Base-by-base conservation (phyloP, 768 basidiomycete species). In the Clathrus columnatus region DNA sequence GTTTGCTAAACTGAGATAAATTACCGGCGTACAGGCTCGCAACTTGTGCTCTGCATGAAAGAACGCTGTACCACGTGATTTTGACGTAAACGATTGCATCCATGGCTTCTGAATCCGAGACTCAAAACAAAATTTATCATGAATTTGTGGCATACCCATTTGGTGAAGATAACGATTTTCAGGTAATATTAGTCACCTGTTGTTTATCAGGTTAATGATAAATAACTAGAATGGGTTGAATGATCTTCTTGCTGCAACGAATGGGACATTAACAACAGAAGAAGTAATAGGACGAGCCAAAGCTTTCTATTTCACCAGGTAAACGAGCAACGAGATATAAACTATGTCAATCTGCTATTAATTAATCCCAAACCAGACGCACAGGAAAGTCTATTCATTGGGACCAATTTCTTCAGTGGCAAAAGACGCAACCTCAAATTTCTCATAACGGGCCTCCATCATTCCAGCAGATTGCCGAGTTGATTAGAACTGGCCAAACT, bases 401-500 rank as follows among this genome's bases (percentile, higher is more conserved):
- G 54, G 11, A 45, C 14, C 20, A 55, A 44, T 55, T 47, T 36
- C 24, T 55, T 24, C 45, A 55, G 30, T 55, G 54, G 54, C 21
- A 26, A 27, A 55, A 48, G 26, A 20, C 54, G 21, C 54, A 48
- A 16, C 24, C 54, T 55, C 48, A 44, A n/a, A 7, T n/a, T 20
- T 7, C 18, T 14, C 44, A 43, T 29, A 30, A 32, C 27, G 32
- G 5, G 18, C 51, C 27, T 26, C 69, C 89, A 56, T 80, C 80
- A 0, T 84, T 91, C 59, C 72, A 78, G 1, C 82, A 90, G 65
- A 69, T 91, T 51, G 80, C 86, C 61, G 73, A 74, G 30, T 71
- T 91, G 57, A 85, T 91, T 57, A 80, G 86, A 61, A 72, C 83
- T 18, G 87, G 87, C 17, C 80, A 75, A 59, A 77, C 80, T 3